Evolutionary conservation across 2,329 filamentous ascomycete species (phyloP), one percentile per base, ranked within the genome.

Genomic region (Sporothrix brasiliensis): DNA sequence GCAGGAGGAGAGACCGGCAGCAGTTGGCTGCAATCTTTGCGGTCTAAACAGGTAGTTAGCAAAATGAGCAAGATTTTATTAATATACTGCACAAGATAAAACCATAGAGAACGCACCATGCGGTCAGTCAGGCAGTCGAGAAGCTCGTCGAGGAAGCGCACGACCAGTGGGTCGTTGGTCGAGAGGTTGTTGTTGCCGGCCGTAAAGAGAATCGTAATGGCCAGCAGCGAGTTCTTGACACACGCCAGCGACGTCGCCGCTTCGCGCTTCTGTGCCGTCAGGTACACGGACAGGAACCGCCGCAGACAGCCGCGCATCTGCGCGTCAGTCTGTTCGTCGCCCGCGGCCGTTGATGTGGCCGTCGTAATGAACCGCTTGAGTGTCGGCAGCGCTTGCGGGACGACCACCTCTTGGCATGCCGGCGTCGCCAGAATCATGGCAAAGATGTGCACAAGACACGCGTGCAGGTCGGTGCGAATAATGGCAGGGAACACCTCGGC

Each of bases 391-490:
- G 93, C 90, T 79, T 96, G 92, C 0, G 95, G 94, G 0, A 98
- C 90, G 44, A 98, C 92, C 50, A 92, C 86, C 34, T 92, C 88
- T 80, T 99, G 96, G 77, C 94, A 98, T 13, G 89, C 85, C 0
- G 92, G 91, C 0, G 93, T 97, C 16, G 92, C 91, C 14, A 99
- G 86, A 70, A 97, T 95, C 0, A 93, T 97, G 69, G 92, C 91
- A 77, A 98, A 97, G 69, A 98, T 97, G 81, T 99, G 94, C 66
- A 99, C 87, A 74, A 98, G 97, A 77, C 94, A 98, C 52, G 95
- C 94, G 77, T 98, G 93, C 7, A 99, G 85, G 78, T 99, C 95
- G 11, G 93, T 94, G 78, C 95, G 95, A 83, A 99, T 99, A 76
- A 99, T 94, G 2, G 92, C 89, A 0, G 96, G 96, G 80, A 99